Base-by-base conservation (phyloP, 192 early-diverging fungal genomes). In the Coemansia sp. region DNA sequence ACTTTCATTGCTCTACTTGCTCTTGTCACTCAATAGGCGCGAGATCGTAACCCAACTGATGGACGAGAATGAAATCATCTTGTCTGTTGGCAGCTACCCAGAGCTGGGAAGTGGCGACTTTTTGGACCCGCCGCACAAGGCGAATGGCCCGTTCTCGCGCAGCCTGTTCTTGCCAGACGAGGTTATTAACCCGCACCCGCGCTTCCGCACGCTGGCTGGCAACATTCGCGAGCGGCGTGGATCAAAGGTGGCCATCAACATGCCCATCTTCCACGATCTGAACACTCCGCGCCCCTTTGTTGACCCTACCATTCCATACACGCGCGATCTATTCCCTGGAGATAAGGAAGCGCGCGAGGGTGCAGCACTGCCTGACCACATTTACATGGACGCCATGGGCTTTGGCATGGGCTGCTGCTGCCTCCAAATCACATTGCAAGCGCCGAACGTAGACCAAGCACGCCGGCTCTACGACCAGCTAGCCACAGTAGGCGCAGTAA, bases 371-470 rank as follows among this genome's bases (percentile, higher is more conserved):
- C 91, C 91, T 1, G 91, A 95, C 65, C 95, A 97, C 79, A 96
- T 99, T 33, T 99, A 98, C 83, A 94, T 99, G 93, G 97, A 98
- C 70, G 90, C 92, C 20, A 99, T 99, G 97, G 93, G 93, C 66
- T 98, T 99, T 87, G 96, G 97, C 33, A 98, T 98, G 96, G 96
- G 97, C 55, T 97, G 94, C 85, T 96, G 91, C 71, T 99, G 97
- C 75, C 86, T 99, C 29, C 97, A 99, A 78, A 94, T 98, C 76
- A 99, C 97, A 34, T 93, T 99, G 70, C 97, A 99, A 79, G 96
- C 96, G 36, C 93, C 92, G 72, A 93, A 92, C 66, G 90, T 99
- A 6, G 90, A 95, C 73, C 93, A 96, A 78, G 96, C 96, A 18
- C 87, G 97, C 52, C 73, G 90, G 68, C 86, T 99, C 62, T 99